Conservation (phyloP, 495 filamentous ascomycete species). For the Friedmanniomyces endolithicus region DNA sequence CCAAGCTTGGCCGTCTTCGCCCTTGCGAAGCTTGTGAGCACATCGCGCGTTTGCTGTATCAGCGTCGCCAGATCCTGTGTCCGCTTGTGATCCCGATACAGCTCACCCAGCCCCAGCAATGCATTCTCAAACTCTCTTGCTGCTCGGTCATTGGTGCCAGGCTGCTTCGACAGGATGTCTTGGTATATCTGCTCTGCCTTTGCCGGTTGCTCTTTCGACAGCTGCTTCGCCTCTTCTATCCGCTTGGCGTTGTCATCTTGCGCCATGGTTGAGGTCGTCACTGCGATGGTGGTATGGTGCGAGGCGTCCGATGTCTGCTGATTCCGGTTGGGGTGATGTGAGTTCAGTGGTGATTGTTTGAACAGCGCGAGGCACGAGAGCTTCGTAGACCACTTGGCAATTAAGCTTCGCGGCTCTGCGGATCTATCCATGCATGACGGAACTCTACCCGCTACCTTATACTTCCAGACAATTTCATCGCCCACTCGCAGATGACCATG, state of each 20-base stretch:
- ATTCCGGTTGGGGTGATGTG: neutral
- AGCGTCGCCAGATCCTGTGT: conserved; percentile 75
- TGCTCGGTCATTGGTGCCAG: conserved; percentile 70
- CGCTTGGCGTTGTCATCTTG: conserved; percentile 41
- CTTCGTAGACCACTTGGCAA: neutral
- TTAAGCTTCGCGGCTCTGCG: conserved; percentile 7
- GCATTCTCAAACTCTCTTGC: conserved; percentile 79
- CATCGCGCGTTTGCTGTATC: conserved; percentile 77
- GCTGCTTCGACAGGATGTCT: conserved; percentile 72
- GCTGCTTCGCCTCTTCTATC: conserved; percentile 74
- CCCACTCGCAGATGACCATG: neutral
- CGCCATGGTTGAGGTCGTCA: conserved; percentile 33
- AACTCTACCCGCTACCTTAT: neutral
- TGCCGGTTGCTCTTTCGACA: conserved; percentile 61
- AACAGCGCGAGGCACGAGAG: neutral
- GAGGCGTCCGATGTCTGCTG: neutral
- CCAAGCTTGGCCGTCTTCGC: conserved; percentile 97
- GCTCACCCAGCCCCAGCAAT: conserved; percentile 72
- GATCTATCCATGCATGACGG: neutral
- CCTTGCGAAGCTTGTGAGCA: conserved; percentile 90
- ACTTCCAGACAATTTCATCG: neutral
- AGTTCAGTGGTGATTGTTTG: neutral
- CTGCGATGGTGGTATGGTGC: neutral
- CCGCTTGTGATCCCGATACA: conserved; percentile 79
- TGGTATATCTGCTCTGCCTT: conserved; percentile 78